A percentile compares a stretch with the other conserved stretches of the same genome.
These are phyloP conservation scores for Fusarium sp. DNA, from an alignment of 2,329 filamentous ascomycete genomes.

Conservation along the genomic window DNA sequence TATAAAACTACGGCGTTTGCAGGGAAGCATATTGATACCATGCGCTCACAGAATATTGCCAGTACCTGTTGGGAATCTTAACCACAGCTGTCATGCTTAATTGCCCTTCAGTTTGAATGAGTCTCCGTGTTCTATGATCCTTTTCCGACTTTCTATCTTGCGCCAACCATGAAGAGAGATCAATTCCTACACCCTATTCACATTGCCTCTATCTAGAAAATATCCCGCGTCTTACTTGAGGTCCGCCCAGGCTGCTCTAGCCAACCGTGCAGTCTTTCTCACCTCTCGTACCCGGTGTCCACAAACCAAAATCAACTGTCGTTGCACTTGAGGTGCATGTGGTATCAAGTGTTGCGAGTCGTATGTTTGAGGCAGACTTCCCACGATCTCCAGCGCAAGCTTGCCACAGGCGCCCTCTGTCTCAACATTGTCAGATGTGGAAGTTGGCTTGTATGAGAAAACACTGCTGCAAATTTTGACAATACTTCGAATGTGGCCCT, in stretches of 20 bases:
- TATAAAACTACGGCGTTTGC: slow-evolving; percentile 37
- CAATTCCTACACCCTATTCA: neutral
- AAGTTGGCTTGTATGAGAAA: slow-evolving; percentile 48
- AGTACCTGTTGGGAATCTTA: neutral
- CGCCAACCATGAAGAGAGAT: slow-evolving; percentile 10
- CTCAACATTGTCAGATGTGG: slow-evolving; percentile 39
- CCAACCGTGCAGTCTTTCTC: slow-evolving; percentile 61
- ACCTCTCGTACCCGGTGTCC: slow-evolving; percentile 67
- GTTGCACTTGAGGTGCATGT: slow-evolving; percentile 58
- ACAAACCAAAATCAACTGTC: slow-evolving; percentile 63
- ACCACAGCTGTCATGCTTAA: neutral
- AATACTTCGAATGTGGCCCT: slow-evolving; percentile 63
- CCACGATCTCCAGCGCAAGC: slow-evolving; percentile 62
- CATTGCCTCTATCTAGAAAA: slow-evolving; percentile 30
- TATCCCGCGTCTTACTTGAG: slow-evolving; percentile 45
- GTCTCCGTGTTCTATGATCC: neutral
- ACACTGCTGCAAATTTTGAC: slow-evolving; percentile 60
- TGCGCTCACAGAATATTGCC: neutral
- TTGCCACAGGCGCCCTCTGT: slow-evolving; percentile 57
- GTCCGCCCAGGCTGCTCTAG: slow-evolving; percentile 63
- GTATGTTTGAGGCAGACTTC: slow-evolving; percentile 61
- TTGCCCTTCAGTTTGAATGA: neutral
- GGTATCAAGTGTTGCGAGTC: slow-evolving; percentile 62
- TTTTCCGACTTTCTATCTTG: slow-evolving; percentile 6
- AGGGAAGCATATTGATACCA: slow-evolving; percentile 28